Evolutionary conservation across 371 early-diverging fungal genomes (phyloP).

Genomic region (Mucor plumbeus): DNA sequence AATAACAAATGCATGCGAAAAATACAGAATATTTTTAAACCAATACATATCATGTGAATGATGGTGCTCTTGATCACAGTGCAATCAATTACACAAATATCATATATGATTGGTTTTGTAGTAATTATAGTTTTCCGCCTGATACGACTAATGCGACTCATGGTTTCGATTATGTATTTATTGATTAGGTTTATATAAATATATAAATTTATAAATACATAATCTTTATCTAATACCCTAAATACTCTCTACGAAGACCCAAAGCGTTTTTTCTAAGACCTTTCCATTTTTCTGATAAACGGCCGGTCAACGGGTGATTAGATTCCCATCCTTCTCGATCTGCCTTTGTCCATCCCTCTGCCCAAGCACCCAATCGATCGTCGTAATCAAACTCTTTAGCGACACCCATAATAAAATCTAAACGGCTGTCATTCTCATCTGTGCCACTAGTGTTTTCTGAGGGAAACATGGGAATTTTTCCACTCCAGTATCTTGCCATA

Average conservation of each 20-base stretch:
- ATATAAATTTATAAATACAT: too few relatives aligned
- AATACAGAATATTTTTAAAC: too few relatives aligned
- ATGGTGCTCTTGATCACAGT: too few relatives aligned
- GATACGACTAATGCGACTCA: too few relatives aligned
- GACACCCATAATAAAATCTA: constrained; percentile 28
- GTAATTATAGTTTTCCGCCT: too few relatives aligned
- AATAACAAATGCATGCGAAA: too few relatives aligned
- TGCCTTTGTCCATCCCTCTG: constrained; percentile 30
- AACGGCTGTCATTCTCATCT: constrained; percentile 10
- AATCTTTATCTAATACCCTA: constrained; percentile 38
- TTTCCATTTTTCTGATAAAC: constrained; percentile 35
- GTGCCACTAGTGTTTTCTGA: constrained; percentile 12
- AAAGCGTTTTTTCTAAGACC: constrained; percentile 30
- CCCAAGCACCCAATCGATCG: constrained; percentile 42
- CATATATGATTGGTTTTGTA: too few relatives aligned
- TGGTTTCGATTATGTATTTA: too few relatives aligned
- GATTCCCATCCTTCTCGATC: constrained; percentile 29
- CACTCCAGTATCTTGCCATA: constrained; percentile 52
- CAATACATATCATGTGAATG: too few relatives aligned
- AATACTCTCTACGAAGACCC: constrained; percentile 28
- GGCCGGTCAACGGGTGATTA: constrained; percentile 28
- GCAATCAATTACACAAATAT: too few relatives aligned
- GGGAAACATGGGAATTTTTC: constrained; percentile 35
- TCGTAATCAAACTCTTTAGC: constrained; percentile 33
- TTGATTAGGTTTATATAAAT: too few relatives aligned